Conservation (phyloP, 164 flowering plant species). For the Protea cynaroides region DNA sequence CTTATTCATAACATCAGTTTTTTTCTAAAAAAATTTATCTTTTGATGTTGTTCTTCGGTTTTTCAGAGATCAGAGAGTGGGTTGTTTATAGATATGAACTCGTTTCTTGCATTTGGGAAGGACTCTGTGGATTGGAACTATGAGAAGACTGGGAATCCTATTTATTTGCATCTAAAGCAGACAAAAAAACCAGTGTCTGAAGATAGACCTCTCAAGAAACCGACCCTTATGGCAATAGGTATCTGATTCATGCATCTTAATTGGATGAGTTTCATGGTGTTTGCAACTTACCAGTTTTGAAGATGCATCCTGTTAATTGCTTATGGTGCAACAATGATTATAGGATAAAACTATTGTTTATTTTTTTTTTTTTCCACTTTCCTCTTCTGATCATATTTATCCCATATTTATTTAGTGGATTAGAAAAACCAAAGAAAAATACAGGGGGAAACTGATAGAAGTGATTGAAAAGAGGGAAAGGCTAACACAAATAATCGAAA, state of each 20-base stretch:
- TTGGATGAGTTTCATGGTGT: neutral
- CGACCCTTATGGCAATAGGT: constrained; percentile 90
- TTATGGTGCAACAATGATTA: too few relatives aligned
- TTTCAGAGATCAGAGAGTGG: constrained; percentile 91
- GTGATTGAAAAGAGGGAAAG: too few relatives aligned
- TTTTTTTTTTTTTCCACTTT: too few relatives aligned
- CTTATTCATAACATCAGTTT: neutral
- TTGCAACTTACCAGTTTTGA: neutral
- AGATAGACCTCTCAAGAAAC: constrained; percentile 90
- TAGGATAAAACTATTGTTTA: too few relatives aligned
- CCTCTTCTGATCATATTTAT: too few relatives aligned
- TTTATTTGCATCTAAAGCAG: constrained; percentile 79
- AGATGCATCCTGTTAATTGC: too few relatives aligned
- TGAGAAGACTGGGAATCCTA: constrained; percentile 82
- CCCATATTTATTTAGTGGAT: too few relatives aligned
- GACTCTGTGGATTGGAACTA: constrained; percentile 79
- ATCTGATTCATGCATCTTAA: constrained; percentile 7
- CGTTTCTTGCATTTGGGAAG: constrained; percentile 87
- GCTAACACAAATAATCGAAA: too few relatives aligned
- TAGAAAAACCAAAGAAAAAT: too few relatives aligned
- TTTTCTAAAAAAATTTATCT: neutral
- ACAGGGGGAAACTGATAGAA: too few relatives aligned
- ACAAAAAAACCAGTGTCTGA: constrained; percentile 60
- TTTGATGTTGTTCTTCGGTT: constrained; percentile 5
- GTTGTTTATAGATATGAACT: constrained; percentile 70